A percentile compares a stretch with the other conserved stretches of the same genome.
Conservation (phyloP, 2,329 filamentous ascomycete genomes). For the Fusarium staphyleae region DNA sequence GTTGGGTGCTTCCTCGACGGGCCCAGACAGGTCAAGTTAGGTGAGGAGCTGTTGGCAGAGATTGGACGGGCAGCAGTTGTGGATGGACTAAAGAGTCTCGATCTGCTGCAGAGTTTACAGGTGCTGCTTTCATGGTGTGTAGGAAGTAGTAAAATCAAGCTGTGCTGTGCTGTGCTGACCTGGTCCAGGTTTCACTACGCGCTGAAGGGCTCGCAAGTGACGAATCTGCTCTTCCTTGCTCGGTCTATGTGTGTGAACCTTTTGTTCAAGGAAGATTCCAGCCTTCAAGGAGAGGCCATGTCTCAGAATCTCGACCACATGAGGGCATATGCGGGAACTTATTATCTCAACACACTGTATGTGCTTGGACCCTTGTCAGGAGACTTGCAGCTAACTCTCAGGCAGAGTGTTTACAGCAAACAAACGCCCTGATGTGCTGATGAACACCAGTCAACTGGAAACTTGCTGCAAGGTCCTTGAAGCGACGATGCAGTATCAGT, state of each 20-base stretch:
- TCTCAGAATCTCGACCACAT: constrained; percentile 51
- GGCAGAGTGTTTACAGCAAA: constrained; percentile 53
- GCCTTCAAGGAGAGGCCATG: constrained; percentile 29
- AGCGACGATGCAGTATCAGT: constrained; percentile 51
- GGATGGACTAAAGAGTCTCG: constrained; percentile 54
- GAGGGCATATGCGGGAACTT: constrained; percentile 57
- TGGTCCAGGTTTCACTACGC: constrained; percentile 55
- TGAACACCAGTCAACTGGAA: constrained; percentile 55
- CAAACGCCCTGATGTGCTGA: constrained; percentile 57
- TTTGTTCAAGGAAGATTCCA: constrained; percentile 42
- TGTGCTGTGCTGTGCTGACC: constrained; percentile 16
- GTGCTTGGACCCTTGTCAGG: constrained; percentile 20
- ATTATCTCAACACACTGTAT: constrained; percentile 59
- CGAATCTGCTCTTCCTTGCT: constrained; percentile 57
- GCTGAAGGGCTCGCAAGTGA: constrained; percentile 58
- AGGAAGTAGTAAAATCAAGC: not conserved
- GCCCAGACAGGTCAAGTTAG: constrained; percentile 52
- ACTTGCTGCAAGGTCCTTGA: constrained; percentile 53
- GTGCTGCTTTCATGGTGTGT: constrained; percentile 56
- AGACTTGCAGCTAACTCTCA: not conserved
- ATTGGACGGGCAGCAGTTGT: constrained; percentile 50
- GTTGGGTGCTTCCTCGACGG: constrained; percentile 53
- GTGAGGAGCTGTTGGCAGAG: constrained; percentile 53
- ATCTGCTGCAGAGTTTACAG: constrained; percentile 56
- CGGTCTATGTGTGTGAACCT: constrained; percentile 55